These are phyloP conservation scores for Lathyrus sativus DNA, from an alignment of 306 rosid genomes.

Conservation along the genomic window DNA sequence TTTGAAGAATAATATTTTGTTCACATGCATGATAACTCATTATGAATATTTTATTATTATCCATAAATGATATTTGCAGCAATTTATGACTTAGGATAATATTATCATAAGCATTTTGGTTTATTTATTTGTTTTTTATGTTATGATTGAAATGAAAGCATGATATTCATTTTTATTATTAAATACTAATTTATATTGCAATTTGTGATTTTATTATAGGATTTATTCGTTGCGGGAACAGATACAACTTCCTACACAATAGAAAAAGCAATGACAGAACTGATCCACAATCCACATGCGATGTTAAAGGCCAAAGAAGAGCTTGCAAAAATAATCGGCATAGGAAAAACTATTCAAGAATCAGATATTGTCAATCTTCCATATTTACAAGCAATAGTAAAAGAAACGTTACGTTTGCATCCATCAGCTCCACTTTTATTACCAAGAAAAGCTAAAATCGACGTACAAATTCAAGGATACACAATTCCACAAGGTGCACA, in stretches of 20 bases:
- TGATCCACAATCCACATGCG: background rate
- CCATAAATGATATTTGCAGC: background rate
- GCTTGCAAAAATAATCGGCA: constrained; percentile 27
- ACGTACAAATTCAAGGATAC: constrained; percentile 19
- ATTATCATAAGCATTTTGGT: background rate
- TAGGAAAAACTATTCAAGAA: constrained; percentile 25
- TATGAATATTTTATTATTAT: too few species aligned
- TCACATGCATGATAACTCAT: too few species aligned
- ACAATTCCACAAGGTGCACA: constrained; percentile 31
- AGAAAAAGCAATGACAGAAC: constrained; percentile 24
- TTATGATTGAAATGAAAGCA: background rate
- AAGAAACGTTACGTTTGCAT: constrained; percentile 31
- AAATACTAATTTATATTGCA: background rate
- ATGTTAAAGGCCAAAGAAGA: constrained; percentile 36
- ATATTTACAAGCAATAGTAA: constrained; percentile 34
- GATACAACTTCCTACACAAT: constrained; percentile 32
- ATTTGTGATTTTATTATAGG: constrained; percentile 19
- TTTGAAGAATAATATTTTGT: background rate
- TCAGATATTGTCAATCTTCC: constrained; percentile 30
- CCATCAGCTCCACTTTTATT: constrained; percentile 39
- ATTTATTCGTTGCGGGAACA: constrained; percentile 35
- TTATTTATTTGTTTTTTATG: background rate
- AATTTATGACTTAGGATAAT: background rate
- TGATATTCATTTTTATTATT: background rate
- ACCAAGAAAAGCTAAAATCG: constrained; percentile 20